A percentile compares a stretch with the other conserved stretches of the same genome.
Conservation (phyloP, 768 basidiomycete species). For the Phaeotremella fagi region DNA sequence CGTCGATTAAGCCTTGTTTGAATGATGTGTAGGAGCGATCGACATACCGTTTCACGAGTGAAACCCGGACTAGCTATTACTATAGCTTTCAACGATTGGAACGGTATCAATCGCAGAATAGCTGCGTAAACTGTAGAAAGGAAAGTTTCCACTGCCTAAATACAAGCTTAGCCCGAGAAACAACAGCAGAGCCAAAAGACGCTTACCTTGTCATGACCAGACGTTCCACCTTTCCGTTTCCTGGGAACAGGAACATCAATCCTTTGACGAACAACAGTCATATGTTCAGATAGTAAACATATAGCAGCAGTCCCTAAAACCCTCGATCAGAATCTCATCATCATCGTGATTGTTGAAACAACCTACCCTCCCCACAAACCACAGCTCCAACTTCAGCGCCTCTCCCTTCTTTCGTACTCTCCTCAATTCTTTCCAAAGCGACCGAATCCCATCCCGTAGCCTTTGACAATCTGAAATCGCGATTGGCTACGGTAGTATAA, state of each 20-base stretch:
- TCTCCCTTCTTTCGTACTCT: constrained; percentile 84
- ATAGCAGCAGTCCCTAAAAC: constrained; percentile 72
- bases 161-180: background rate
- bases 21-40: too few relatives aligned
- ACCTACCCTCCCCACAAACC: constrained; percentile 81
- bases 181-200: background rate
- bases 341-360: background rate
- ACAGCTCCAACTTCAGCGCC: constrained; percentile 96
- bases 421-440: constrained; percentile 71
- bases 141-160: constrained; percentile 68
- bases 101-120: constrained; percentile 87
- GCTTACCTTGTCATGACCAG: constrained; percentile 76
- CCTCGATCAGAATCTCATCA: constrained; percentile 6
- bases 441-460: constrained; percentile 79
- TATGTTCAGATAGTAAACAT: constrained; percentile 91
- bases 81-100: constrained; percentile 73
- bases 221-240: constrained; percentile 74
- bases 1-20: background rate
- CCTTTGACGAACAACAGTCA: constrained; percentile 88
- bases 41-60: constrained; percentile 82
- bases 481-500: constrained; percentile 63
- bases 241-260: constrained; percentile 84
- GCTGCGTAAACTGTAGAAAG: constrained; percentile 78
- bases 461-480: constrained; percentile 87
- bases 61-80: constrained; percentile 97